A percentile compares a stretch with the other conserved stretches of the same genome.
These are phyloP conservation scores for Stromatinia cepivora DNA, from an alignment of 2,329 filamentous ascomycete species.

Conservation along the genomic window DNA sequence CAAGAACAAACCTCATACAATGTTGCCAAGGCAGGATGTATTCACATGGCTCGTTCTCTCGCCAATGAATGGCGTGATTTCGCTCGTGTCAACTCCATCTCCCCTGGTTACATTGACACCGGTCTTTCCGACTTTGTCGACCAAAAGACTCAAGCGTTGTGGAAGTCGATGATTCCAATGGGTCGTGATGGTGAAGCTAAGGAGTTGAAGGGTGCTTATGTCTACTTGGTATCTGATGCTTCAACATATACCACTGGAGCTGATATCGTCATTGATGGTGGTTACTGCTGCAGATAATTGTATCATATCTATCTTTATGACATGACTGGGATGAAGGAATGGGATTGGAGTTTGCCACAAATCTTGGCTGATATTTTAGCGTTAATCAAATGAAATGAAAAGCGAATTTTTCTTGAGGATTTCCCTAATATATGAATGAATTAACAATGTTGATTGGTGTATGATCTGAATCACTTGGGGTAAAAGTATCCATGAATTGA, in stretches of 20 bases:
- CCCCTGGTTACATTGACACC: conserved; percentile 68
- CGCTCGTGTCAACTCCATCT: conserved; percentile 67
- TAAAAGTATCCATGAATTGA: too few species aligned
- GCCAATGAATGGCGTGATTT: conserved; percentile 72
- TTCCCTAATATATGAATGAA: background rate
- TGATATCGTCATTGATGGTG: conserved; percentile 52
- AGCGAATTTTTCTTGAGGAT: background rate
- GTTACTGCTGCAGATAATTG: conserved; percentile 42
- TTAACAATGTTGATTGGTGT: background rate
- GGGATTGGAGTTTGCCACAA: conserved; percentile 16
- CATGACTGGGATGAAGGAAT: conserved; percentile 6
- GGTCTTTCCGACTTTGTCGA: conserved; percentile 63
- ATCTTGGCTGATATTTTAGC: conserved; percentile 13
- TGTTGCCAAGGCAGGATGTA: conserved; percentile 65
- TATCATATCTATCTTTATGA: conserved; percentile 4
- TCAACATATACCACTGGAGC: conserved; percentile 51
- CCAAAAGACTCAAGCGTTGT: conserved; percentile 56
- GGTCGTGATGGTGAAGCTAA: conserved; percentile 60
- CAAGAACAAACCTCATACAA: conserved; percentile 68
- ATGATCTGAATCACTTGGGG: background rate
- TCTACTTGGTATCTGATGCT: conserved; percentile 50
- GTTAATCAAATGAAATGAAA: conserved; percentile 1
- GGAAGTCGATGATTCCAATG: conserved; percentile 61
- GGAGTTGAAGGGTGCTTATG: conserved; percentile 60
- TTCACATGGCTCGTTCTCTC: conserved; percentile 62